Percentiles rank a stretch among this genome's conserved stretches.
phyloP scores from a whole-genome alignment of 2,329 filamentous ascomycete genomes.

The Sphaerulina populicola region DNA sequence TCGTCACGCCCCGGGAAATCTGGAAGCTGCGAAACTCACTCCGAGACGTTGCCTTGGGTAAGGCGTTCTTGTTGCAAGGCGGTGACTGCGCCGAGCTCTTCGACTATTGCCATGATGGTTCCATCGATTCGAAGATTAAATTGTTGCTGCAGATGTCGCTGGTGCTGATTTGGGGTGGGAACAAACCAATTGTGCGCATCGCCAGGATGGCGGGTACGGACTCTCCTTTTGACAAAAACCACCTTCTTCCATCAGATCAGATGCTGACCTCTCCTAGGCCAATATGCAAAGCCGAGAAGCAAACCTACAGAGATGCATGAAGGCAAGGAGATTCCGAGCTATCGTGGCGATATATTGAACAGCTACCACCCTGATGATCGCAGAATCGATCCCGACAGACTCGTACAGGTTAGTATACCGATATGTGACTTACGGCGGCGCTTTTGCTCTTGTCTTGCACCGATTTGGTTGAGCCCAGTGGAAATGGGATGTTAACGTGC shows the following conservation, averaged over 20 bases:
- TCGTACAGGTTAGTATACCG: constrained; percentile 45
- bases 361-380: constrained; percentile 70
- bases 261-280: constrained; percentile 31
- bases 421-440: too few relatives aligned
- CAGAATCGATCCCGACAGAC: constrained; percentile 68
- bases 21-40: constrained; percentile 67
- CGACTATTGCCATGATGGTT: constrained; percentile 81
- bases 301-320: constrained; percentile 76
- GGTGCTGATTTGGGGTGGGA: constrained; percentile 81
- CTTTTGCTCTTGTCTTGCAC: too few relatives aligned
- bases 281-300: constrained; percentile 92
- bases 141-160: constrained; percentile 94
- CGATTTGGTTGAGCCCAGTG: too few relatives aligned
- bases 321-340: constrained; percentile 75
- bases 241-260: not conserved
- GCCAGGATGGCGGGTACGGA: constrained; percentile 69
- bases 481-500: not conserved
- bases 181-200: constrained; percentile 81
- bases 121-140: constrained; percentile 95
- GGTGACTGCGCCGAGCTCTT: constrained; percentile 97
- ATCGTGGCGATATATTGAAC: constrained; percentile 92
- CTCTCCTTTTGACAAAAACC: constrained; percentile 32
- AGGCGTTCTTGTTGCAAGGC: constrained; percentile 88
- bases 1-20: constrained; percentile 75
- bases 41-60: constrained; percentile 77